phyloP scores from a whole-genome alignment of 257 asterid genomes.

The Apocynum venetum region DNA sequence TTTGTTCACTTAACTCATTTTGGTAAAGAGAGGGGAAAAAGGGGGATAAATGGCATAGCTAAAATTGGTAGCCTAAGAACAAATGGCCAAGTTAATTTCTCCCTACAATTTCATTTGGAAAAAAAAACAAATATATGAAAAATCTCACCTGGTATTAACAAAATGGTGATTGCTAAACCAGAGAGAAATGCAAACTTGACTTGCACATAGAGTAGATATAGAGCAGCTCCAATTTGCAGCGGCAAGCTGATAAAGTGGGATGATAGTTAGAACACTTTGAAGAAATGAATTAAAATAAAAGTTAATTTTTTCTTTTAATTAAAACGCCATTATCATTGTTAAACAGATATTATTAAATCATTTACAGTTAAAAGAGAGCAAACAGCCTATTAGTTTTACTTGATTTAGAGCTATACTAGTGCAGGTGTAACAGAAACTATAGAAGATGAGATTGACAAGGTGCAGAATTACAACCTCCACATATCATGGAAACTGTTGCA shows the following conservation, averaged over 20 bases:
- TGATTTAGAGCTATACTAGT: not conserved
- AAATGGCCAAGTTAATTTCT: not conserved
- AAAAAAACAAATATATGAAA: not conserved
- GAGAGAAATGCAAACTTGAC: constrained; percentile 91
- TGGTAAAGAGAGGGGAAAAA: not conserved
- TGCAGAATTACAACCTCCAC: constrained; percentile 66
- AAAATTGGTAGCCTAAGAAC: not conserved
- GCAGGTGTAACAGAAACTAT: not conserved
- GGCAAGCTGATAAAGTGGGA: constrained; percentile 73
- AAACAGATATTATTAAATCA: not conserved
- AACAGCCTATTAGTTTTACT: not conserved
- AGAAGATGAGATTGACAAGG: not conserved
- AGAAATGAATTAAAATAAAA: not conserved
- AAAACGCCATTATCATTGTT: not conserved
- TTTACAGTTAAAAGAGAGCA: not conserved
- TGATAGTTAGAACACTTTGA: constrained; percentile 14
- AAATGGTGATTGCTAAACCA: constrained; percentile 76
- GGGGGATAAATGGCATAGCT: too few species aligned
- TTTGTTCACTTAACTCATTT: not conserved
- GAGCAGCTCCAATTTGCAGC: constrained; percentile 88
- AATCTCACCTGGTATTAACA: constrained; percentile 84
- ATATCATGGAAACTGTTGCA: constrained; percentile 92
- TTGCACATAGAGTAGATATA: constrained; percentile 77
- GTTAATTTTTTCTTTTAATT: not conserved
- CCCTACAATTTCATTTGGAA: not conserved